phyloP scores from a whole-genome alignment of 305 asterid genomes.

The Andrographis paniculata region DNA sequence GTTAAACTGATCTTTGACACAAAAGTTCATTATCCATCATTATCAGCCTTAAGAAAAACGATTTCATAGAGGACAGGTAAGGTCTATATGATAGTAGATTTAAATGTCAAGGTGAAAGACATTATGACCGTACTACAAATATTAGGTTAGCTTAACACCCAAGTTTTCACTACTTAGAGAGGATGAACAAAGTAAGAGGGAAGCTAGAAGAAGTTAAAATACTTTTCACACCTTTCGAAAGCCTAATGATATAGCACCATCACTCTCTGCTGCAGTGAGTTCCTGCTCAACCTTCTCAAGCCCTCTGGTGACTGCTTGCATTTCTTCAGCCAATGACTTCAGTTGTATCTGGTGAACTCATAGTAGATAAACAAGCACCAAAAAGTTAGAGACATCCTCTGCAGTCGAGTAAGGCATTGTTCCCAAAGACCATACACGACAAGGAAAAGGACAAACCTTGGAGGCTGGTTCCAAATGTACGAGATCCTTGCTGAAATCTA shows the following conservation, averaged over 20 bases:
- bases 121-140: neutral
- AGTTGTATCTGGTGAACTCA: slow-evolving; percentile 64
- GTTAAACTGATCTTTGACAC: no score
- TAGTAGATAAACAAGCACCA: slow-evolving; percentile 20
- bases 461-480: slow-evolving; percentile 91
- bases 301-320: slow-evolving; percentile 96
- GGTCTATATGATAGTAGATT: slow-evolving; percentile 1
- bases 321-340: slow-evolving; percentile 96
- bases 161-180: no score
- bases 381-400: slow-evolving; percentile 15
- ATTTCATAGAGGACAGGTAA: no score
- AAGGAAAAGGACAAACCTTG: slow-evolving; percentile 47
- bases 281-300: slow-evolving; percentile 98
- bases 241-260: slow-evolving; percentile 80
- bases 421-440: no score
- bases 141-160: no score
- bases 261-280: slow-evolving; percentile 78
- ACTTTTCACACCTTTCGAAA: slow-evolving; percentile 63
- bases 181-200: neutral
- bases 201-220: neutral
- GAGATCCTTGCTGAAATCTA: slow-evolving; percentile 91
- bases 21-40: neutral
- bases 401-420: no score
- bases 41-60: neutral
- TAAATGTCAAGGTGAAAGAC: no score